Evolutionary conservation across 2,329 filamentous ascomycete species (phyloP), one percentile per base, ranked within the genome.

Genomic region (Leptographium flavum): DNA sequence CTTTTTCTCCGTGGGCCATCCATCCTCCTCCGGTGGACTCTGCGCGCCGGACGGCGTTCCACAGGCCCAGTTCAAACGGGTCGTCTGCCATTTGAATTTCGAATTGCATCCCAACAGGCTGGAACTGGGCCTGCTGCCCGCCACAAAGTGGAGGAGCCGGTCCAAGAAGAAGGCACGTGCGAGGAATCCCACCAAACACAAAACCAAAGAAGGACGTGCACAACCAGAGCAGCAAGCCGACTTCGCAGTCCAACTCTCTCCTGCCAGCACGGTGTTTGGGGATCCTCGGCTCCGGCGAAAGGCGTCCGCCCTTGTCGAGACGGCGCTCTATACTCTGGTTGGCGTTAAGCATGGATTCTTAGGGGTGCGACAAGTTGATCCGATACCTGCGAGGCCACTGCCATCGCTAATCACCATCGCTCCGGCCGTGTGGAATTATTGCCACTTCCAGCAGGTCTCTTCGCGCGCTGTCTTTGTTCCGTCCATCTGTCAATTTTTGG

Each of bases 341-440:
- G 49, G 50, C n/a, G 28, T 48, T 15, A 45, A 48, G 27, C 30
- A 42, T 8, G 30, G 40, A 4, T 37, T 45, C 3, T 38, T 21
- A 2, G 46, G 48, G 1, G 45, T 50, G 5, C 36, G 28, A 7
- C 40, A 42, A n/a, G 25, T 49, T 6, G 42, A 25, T 4, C 5
- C 7, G 5, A 22, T 4, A 41, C 41, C 1, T 21, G 39, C 8
- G 37, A 36, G 7, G 15, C 39, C 8, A n/a, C 37, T 9, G 39
- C 25, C 28, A 31, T 45, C 50, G 0, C 42, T 55, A 2, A 25
- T 52, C 2, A 46, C 49, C 9, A 42, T 55, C 10, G 53, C 53
- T 1, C 53, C 53, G 2, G 50, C 51, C 2, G 50, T 51, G 11
- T 55, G 52, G 50, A 54, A 49, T 36, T 28, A 45, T 4, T 28